These are phyloP conservation scores for Gliomastix tumulicola DNA, from an alignment of 2,329 filamentous ascomycete genomes.

Conservation along the genomic window DNA sequence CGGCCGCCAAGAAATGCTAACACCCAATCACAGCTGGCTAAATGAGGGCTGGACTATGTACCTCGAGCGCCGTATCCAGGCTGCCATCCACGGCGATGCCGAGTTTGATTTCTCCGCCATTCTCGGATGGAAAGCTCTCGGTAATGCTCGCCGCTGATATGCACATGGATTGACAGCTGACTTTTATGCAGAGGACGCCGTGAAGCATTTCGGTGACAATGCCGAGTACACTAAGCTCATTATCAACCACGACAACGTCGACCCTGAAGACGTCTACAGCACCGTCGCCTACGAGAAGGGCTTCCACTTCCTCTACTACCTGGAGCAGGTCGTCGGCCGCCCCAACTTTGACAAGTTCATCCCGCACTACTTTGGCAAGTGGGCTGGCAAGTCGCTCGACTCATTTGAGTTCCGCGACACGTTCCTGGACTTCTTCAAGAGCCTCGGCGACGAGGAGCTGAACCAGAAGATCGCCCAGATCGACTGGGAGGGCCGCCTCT, in stretches of 20 bases:
- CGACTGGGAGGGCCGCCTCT: slow-evolving; percentile 89
- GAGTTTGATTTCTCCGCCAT: slow-evolving; percentile 93
- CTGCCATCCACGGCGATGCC: slow-evolving; percentile 70
- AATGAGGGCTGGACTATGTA: slow-evolving; percentile 92
- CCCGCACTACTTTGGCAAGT: slow-evolving; percentile 85
- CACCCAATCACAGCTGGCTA: slow-evolving; percentile 42
- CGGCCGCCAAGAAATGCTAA: no score
- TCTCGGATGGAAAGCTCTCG: slow-evolving; percentile 87
- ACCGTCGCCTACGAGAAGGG: slow-evolving; percentile 93
- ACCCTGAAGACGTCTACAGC: slow-evolving; percentile 94
- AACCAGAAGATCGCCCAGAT: slow-evolving; percentile 62
- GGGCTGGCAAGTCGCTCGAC: slow-evolving; percentile 80
- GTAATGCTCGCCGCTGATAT: no score
- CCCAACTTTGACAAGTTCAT: slow-evolving; percentile 94
- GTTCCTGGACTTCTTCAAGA: slow-evolving; percentile 75
- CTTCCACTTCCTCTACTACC: slow-evolving; percentile 86
- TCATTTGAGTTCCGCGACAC: slow-evolving; percentile 92
- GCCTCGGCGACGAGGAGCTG: slow-evolving; percentile 53
- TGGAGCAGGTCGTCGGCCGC: slow-evolving; percentile 79
- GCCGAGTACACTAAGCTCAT: slow-evolving; percentile 93
- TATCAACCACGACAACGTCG: slow-evolving; percentile 78
- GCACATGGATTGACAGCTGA: no score
- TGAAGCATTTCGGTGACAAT: slow-evolving; percentile 70
- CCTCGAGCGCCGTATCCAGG: slow-evolving; percentile 78
- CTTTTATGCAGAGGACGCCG: slow-evolving; percentile 58